A percentile compares a stretch with the other conserved stretches of the same genome.
phyloP scores from a whole-genome alignment of 1,284 basidiomycete genomes.

The Pseudozyma pruni region DNA sequence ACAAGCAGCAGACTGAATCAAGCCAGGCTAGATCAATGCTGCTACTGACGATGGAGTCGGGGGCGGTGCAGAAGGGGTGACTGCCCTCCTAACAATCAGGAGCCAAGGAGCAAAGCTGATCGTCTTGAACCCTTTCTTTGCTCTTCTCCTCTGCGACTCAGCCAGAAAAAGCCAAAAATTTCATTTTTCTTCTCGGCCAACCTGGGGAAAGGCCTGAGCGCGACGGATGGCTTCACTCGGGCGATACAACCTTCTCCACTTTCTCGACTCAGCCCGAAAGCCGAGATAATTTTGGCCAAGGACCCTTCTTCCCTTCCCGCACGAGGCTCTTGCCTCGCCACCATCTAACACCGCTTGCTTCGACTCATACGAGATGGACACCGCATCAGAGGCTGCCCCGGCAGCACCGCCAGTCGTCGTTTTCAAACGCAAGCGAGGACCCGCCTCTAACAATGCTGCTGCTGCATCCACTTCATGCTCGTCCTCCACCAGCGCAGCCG shows the following conservation, averaged over 20 bases:
- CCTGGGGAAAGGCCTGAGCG: slow-evolving; percentile 28
- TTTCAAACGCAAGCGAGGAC: slow-evolving; percentile 44
- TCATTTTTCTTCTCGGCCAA: not conserved
- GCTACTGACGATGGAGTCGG: slow-evolving; percentile 41
- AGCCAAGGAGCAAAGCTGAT: slow-evolving; percentile 30
- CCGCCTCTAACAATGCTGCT: not conserved
- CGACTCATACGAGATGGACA: slow-evolving; percentile 4
- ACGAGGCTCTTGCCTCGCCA: slow-evolving; percentile 3
- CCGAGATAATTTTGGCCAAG: slow-evolving; percentile 10
- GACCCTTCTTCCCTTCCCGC: slow-evolving; percentile 4
- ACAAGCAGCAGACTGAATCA: slow-evolving; percentile 13
- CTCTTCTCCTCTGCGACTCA: too few relatives aligned
- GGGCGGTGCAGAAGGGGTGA: slow-evolving; percentile 47
- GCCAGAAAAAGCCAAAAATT: slow-evolving; percentile 12
- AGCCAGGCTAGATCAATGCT: slow-evolving; percentile 17
- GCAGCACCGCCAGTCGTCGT: slow-evolving; percentile 12
- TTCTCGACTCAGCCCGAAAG: slow-evolving; percentile 26
- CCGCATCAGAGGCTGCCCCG: not conserved
- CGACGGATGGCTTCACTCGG: slow-evolving; percentile 6
- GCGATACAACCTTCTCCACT: slow-evolving; percentile 21
- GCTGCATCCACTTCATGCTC: not conserved
- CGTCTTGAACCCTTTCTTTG: slow-evolving; percentile 13
- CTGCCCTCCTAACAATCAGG: slow-evolving; percentile 46
- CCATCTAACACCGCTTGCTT: not conserved
- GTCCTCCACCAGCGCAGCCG: slow-evolving; percentile 6